Conservation (phyloP, 225 moss, liverwort and hornwort genomes). For the Thuidium tamariscinum region DNA sequence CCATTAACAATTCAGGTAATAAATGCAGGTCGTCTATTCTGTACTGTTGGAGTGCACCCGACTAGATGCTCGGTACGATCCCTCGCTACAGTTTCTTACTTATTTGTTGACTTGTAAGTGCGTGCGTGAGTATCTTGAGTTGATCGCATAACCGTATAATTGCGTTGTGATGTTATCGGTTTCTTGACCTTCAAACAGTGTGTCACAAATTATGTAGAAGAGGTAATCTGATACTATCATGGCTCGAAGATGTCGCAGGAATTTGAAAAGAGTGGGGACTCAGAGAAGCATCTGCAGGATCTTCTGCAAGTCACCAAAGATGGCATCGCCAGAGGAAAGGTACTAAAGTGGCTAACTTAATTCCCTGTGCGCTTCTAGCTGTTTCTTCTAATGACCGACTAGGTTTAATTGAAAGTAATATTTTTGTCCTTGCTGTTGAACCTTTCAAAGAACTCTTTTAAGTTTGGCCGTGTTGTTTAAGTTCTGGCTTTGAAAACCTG, state of each 20-base stretch:
- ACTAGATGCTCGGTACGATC: conserved; percentile 72
- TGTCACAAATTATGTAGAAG: not conserved
- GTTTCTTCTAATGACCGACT: not conserved
- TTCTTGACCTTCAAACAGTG: not conserved
- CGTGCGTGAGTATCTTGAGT: not conserved
- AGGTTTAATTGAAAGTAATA: not conserved
- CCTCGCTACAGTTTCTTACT: not conserved
- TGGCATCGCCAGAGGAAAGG: conserved; percentile 83
- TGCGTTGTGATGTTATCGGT: not conserved
- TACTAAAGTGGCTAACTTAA: not conserved
- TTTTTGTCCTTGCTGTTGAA: not conserved
- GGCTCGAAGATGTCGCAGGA: conserved; percentile 32
- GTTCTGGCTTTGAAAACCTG: not conserved
- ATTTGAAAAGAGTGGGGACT: conserved; percentile 68
- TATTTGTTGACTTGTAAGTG: not conserved
- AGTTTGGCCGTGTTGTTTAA: not conserved
- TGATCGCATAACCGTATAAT: not conserved
- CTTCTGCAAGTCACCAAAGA: conserved; percentile 68
- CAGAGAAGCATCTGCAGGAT: conserved; percentile 74
- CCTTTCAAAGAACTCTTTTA: not conserved
- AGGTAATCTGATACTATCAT: not conserved
- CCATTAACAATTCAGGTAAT: not conserved
- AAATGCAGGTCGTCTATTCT: conserved; percentile 77
- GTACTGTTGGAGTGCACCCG: conserved; percentile 94
- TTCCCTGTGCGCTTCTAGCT: not conserved